Percentiles rank a stretch among this genome's conserved stretches.
Evolutionary conservation across 2,329 filamentous ascomycete species (phyloP).

Genomic region (Lomentospora prolificans): DNA sequence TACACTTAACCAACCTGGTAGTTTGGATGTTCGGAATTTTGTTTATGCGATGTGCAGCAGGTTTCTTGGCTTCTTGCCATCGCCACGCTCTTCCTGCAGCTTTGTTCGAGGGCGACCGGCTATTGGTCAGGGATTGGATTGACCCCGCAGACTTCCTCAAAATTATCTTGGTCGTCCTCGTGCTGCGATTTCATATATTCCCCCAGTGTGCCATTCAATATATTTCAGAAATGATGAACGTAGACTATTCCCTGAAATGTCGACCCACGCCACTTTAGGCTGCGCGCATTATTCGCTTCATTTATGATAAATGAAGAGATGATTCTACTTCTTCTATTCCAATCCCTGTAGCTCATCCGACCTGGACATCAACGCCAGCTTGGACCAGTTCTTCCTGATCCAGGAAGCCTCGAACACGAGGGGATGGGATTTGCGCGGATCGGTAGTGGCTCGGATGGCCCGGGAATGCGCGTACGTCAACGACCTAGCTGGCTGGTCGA

Average conservation of each 20-base stretch:
- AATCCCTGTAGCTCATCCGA: not conserved
- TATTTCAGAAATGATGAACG: not conserved
- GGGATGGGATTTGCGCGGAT: not conserved
- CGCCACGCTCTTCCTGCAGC: too few relatives aligned
- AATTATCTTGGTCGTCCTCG: too few relatives aligned
- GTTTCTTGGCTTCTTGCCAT: too few relatives aligned
- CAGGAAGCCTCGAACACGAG: not conserved
- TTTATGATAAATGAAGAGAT: not conserved
- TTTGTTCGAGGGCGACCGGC: not conserved
- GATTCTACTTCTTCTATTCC: not conserved
- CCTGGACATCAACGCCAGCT: not conserved
- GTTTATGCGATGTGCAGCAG: too few relatives aligned
- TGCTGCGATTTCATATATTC: not conserved
- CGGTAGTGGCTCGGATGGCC: not conserved
- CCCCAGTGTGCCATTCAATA: not conserved
- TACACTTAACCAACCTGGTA: too few relatives aligned
- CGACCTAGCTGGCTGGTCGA: too few relatives aligned
- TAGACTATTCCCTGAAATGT: not conserved
- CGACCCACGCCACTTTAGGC: not conserved
- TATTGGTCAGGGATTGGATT: not conserved
- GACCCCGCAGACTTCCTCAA: not conserved
- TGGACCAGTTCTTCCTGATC: not conserved
- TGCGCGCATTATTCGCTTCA: not conserved
- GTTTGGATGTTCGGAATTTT: too few relatives aligned
- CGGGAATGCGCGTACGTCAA: too few relatives aligned